Base-by-base conservation (phyloP, 805 yeast genomes). In the Tetrapisispora fleetii region DNA sequence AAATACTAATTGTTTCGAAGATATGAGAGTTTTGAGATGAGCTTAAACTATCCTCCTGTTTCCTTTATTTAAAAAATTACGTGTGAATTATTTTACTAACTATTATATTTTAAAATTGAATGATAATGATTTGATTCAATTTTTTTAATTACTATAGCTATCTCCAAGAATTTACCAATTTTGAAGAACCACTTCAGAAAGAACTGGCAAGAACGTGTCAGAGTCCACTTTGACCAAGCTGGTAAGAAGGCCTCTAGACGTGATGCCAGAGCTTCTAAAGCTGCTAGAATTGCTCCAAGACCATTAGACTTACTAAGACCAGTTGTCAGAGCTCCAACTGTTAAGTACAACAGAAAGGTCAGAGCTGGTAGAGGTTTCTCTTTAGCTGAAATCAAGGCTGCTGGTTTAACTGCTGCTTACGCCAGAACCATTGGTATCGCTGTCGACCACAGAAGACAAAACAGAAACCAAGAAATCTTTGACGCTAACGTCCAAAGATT, bases 191-290 rank as follows among this genome's bases (percentile, higher is more conserved):
- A 93, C 82, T 91, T 91, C 95, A 85, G 97, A 83, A 91, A 91
- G 87, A 91, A 91, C 95, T 93, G 99, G 99, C 98, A 93, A 80
- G 95, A 88, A 78, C 87, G 98, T 73, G 99, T 93, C 82, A 87
- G 81, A 75, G 96, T 88, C 69, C 99, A 95, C 89, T 85, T 93
- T 73, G 97, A 93, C 91, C 99, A 93, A 82, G 96, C 99, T 71
- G 99, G 99, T 75, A 89, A 91, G 84, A 93, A 93, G 84, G 89
- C 78, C 70, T 83, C 95, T 60, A 89, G 99, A 84, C 85, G 99
- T 80, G 79, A 77, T 63, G 85, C 96, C 63, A 88, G 99, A 79
- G 84, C 86, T 71, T 68, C 83, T 67, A 90, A 85, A 80, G 95
- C 96, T 67, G 96, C 96, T 67, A 78, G 78, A 72, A 76, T 84